phyloP scores from a whole-genome alignment of 164 flowering plant genomes.

The Amborella trichopoda region DNA sequence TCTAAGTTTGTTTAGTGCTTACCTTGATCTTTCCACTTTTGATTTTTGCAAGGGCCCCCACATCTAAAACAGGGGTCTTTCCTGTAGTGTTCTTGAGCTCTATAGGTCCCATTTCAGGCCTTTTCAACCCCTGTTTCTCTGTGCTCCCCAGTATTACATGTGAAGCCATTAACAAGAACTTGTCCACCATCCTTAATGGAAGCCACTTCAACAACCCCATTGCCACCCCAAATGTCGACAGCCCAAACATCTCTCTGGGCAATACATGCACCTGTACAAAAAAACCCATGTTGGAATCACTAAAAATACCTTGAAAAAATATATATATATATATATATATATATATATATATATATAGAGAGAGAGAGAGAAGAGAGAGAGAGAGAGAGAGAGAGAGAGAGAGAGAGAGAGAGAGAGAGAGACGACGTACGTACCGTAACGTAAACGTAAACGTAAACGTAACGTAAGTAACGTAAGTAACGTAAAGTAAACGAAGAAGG shows the following conservation, averaged over 20 bases:
- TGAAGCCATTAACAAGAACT: conserved; percentile 36
- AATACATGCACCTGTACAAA: conserved; percentile 72
- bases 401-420: too few species aligned
- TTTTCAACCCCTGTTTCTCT: conserved; percentile 46
- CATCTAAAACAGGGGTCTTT: conserved; percentile 69
- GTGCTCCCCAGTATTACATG: conserved; percentile 38
- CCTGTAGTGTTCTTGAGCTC: conserved; percentile 50
- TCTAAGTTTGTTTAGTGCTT: not conserved
- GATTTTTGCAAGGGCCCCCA: conserved; percentile 49
- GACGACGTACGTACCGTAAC: too few species aligned
- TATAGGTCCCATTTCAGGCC: conserved; percentile 57
- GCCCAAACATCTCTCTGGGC: conserved; percentile 58
- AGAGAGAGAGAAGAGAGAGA: too few species aligned
- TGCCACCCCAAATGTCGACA: conserved; percentile 55
- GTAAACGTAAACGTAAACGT: too few species aligned
- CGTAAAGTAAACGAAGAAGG: too few species aligned
- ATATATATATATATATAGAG: too few species aligned
- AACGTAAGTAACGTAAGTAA: too few species aligned
- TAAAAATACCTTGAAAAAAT: too few species aligned
- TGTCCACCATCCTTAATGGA: conserved; percentile 59
- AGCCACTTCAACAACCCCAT: conserved; percentile 47
- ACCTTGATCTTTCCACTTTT: conserved; percentile 38
- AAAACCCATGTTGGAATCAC: too few species aligned
- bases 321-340: too few species aligned
- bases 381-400: too few species aligned